Conservation (phyloP, 139 green algal species). For the Closterium sp. region DNA sequence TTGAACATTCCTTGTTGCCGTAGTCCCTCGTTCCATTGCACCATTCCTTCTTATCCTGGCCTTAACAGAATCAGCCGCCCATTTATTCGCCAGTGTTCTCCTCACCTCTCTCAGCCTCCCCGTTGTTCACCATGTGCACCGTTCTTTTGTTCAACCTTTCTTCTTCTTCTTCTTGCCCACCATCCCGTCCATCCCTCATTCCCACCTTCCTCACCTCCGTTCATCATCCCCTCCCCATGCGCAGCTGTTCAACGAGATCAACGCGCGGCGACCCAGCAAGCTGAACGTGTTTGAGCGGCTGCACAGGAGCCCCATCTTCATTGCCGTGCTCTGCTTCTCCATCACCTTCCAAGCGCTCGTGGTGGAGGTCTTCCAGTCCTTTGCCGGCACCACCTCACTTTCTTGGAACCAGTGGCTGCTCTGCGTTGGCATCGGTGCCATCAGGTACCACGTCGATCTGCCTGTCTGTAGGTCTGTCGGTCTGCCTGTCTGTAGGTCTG, state of each 20-base stretch:
- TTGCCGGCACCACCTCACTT: neutral
- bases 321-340: conserved; percentile 32
- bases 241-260: conserved; percentile 47
- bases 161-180: no score
- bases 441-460: neutral
- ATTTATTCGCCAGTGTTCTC: no score
- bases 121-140: no score
- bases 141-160: no score
- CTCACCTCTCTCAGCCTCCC: no score
- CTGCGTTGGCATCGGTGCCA: conserved; percentile 6
- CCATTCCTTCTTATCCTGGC: no score
- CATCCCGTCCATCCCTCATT: no score
- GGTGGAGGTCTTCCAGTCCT: conserved; percentile 14
- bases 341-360: conserved; percentile 3
- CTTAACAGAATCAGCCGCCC: no score
- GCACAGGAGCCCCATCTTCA: conserved; percentile 29
- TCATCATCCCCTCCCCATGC: neutral
- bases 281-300: conserved; percentile 28
- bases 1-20: no score
- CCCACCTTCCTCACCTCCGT: neutral
- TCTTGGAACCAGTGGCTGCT: conserved; percentile 26
- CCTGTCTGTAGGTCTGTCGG: no score
- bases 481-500: no score
- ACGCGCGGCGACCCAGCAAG: conserved; percentile 8
- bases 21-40: no score